phyloP scores from a whole-genome alignment of 2,329 filamentous ascomycete genomes.

The Alternaria sp. region DNA sequence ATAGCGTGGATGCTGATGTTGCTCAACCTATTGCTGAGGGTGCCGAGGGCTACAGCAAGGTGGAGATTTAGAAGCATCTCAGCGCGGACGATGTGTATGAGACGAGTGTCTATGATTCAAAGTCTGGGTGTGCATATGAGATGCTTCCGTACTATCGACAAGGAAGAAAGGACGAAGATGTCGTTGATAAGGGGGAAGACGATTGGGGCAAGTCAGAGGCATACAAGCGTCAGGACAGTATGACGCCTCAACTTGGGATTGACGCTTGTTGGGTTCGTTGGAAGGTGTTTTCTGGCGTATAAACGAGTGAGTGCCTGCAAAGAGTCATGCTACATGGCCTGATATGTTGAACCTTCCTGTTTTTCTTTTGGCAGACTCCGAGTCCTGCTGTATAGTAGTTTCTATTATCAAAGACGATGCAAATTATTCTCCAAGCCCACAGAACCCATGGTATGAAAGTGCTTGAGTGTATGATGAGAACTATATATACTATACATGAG shows the following conservation, averaged over 20 bases:
- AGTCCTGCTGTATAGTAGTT: slow-evolving; percentile 6
- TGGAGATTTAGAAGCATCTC: slow-evolving; percentile 42
- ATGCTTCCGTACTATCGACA: not conserved
- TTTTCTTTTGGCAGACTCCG: not conserved
- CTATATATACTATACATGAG: slow-evolving; percentile 5
- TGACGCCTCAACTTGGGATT: not conserved
- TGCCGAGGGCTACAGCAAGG: slow-evolving; percentile 43
- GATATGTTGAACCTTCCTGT: not conserved
- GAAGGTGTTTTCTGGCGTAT: slow-evolving; percentile 5
- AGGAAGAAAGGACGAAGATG: not conserved
- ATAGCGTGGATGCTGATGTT: slow-evolving; percentile 37
- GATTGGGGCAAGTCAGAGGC: not conserved
- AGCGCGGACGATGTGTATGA: not conserved
- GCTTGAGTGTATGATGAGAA: not conserved
- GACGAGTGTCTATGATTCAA: not conserved
- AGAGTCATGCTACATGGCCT: slow-evolving; percentile 2
- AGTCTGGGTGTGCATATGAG: not conserved
- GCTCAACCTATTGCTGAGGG: slow-evolving; percentile 45
- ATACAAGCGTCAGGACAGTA: not conserved
- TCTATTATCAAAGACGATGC: not conserved
- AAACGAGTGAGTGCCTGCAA: not conserved
- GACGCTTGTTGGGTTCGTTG: not conserved
- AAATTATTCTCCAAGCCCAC: not conserved
- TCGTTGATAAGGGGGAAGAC: not conserved
- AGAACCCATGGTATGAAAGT: not conserved